Conservation (phyloP, 2,329 filamentous ascomycete genomes). For the Nemania sp. region DNA sequence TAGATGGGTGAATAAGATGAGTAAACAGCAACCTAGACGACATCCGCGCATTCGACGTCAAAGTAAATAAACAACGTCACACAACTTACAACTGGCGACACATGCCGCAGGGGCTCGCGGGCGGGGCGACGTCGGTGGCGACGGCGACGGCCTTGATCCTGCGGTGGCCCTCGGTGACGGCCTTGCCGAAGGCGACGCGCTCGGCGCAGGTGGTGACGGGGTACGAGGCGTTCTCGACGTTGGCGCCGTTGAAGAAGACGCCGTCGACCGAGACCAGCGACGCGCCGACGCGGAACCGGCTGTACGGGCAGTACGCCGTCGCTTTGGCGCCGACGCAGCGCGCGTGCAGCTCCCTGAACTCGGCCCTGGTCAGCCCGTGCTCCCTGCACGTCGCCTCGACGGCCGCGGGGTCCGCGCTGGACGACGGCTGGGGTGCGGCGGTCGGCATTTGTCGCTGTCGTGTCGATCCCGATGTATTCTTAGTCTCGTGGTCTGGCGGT, state of each 20-base stretch:
- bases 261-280: conserved; percentile 66
- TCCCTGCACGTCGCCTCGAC: conserved; percentile 44
- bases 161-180: conserved; percentile 64
- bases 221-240: conserved; percentile 92
- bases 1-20: not conserved
- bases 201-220: conserved; percentile 97
- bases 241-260: conserved; percentile 71
- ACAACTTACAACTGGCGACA: conserved; percentile 82
- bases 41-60: not conserved
- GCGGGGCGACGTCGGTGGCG: conserved; percentile 73
- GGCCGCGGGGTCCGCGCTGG: conserved; percentile 35
- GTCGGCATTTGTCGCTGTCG: not conserved
- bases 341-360: conserved; percentile 67
- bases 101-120: conserved; percentile 87
- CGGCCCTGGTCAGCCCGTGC: conserved; percentile 59
- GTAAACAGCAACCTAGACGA: not conserved
- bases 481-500: too few relatives aligned
- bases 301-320: conserved; percentile 90
- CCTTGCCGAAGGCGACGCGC: conserved; percentile 82
- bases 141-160: conserved; percentile 81
- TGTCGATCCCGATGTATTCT: too few relatives aligned
- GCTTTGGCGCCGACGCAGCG: conserved; percentile 73
- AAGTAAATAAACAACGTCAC: not conserved
- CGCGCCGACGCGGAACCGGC: conserved; percentile 86
- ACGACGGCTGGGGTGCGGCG: conserved; percentile 22